Conservation (phyloP, 2,329 filamentous ascomycete genomes). For the Zymoseptoria crescenta region DNA sequence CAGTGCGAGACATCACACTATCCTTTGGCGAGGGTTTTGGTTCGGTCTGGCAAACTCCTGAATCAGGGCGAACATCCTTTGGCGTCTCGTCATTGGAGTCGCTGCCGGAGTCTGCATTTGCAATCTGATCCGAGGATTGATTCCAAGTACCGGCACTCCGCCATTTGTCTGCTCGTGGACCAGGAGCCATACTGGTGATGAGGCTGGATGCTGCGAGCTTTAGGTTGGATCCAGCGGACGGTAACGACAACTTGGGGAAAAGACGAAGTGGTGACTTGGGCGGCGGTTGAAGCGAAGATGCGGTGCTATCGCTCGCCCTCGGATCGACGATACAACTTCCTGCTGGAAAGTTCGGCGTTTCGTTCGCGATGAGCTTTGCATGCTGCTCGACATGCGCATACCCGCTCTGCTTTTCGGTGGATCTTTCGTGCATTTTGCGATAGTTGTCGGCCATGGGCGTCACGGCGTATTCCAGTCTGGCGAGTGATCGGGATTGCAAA, state of each 20-base stretch:
- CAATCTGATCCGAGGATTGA: background rate
- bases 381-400: slow-evolving; percentile 26
- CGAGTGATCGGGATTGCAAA: slow-evolving; percentile 35
- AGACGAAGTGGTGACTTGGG: background rate
- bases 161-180: background rate
- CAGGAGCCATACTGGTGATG: background rate
- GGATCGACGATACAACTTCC: slow-evolving; percentile 8
- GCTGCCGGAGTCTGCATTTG: background rate
- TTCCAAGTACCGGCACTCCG: background rate
- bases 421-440: slow-evolving; percentile 23
- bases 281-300: background rate
- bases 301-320: background rate
- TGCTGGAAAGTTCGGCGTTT: slow-evolving; percentile 15
- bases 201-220: background rate
- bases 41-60: background rate
- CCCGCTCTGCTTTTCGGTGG: slow-evolving; percentile 20
- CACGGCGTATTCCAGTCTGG: slow-evolving; percentile 26
- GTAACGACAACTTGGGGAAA: background rate
- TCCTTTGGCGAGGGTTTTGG: background rate
- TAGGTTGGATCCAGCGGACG: background rate
- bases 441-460: slow-evolving; percentile 28
- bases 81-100: background rate
- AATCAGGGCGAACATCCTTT: background rate
- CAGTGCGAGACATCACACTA: background rate
- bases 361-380: slow-evolving; percentile 20